Evolutionary conservation across 1,139 yeast species (phyloP).

Genomic region (Tardiomyces blankii): DNA sequence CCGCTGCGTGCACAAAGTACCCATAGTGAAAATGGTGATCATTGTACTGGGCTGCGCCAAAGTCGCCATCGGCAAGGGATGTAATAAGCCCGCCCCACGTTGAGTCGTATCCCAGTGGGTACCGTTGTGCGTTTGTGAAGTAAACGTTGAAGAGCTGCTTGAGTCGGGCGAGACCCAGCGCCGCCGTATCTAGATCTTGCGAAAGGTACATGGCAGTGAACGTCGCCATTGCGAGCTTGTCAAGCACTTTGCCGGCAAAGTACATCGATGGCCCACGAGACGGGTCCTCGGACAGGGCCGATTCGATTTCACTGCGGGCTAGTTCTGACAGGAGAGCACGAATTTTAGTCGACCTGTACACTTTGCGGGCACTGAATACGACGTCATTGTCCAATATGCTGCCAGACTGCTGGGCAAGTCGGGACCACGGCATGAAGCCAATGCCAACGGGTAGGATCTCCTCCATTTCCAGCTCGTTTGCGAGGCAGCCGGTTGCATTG

Average conservation of each 20-base stretch:
- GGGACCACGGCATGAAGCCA: constrained; percentile 50
- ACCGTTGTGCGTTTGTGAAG: constrained; percentile 39
- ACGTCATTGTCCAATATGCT: constrained; percentile 39
- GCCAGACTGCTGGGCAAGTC: constrained; percentile 24
- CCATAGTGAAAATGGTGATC: constrained; percentile 80
- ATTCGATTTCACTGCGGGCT: too few relatives aligned
- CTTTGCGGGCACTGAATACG: constrained; percentile 24
- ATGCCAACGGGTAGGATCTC: constrained; percentile 42
- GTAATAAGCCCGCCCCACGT: constrained; percentile 50
- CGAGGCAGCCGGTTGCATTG: constrained; percentile 47
- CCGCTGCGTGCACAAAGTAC: constrained; percentile 65
- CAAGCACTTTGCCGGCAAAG: constrained; percentile 59
- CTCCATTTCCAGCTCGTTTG: constrained; percentile 37
- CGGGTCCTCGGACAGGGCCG: too few relatives aligned
- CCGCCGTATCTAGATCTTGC: constrained; percentile 40
- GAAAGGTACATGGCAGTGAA: constrained; percentile 52
- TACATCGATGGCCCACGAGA: constrained; percentile 34
- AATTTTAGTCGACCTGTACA: too few relatives aligned
- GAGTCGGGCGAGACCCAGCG: constrained; percentile 36
- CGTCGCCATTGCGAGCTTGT: constrained; percentile 62
- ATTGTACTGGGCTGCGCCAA: constrained; percentile 59
- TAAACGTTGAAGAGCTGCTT: constrained; percentile 44
- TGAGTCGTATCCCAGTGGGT: constrained; percentile 61
- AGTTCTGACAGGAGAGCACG: too few relatives aligned
- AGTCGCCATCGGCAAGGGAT: constrained; percentile 54